Conservation (phyloP, 176 grass and related monocot species). For the Triticum turgidum region DNA sequence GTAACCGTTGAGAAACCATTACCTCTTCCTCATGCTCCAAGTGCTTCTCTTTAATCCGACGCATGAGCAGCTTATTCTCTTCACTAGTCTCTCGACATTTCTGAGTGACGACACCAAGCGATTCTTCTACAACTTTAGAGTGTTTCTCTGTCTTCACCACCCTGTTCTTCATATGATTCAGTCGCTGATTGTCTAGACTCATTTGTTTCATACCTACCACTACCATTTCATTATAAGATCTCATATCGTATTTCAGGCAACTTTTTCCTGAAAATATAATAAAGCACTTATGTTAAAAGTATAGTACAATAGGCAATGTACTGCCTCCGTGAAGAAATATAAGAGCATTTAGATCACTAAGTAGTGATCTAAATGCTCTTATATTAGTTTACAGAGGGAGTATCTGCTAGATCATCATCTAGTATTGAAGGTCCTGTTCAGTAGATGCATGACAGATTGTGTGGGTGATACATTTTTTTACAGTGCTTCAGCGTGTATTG, state of each 20-base stretch:
- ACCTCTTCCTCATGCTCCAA: conserved; percentile 81
- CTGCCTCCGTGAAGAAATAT: too few relatives aligned
- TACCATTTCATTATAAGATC: conserved; percentile 91
- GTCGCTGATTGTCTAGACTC: conserved; percentile 84
- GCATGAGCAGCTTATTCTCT: conserved; percentile 50
- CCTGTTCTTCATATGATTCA: conserved; percentile 63
- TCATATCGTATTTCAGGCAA: conserved; percentile 70
- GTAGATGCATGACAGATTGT: conserved; percentile 1
- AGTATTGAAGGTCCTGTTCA: neutral
- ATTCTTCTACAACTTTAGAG: conserved; percentile 67
- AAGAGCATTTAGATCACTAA: too few relatives aligned
- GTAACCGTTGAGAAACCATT: neutral
- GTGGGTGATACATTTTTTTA: neutral
- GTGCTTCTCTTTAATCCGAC: conserved; percentile 58
- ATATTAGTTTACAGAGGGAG: too few relatives aligned
- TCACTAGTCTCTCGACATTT: conserved; percentile 54
- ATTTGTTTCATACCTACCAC: conserved; percentile 78
- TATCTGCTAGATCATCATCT: neutral
- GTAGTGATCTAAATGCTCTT: too few relatives aligned
- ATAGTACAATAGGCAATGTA: neutral
- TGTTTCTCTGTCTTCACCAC: conserved; percentile 51
- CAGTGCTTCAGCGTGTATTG: neutral
- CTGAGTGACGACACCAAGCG: conserved; percentile 45
- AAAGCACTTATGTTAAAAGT: conserved; percentile 4
- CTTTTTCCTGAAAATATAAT: conserved; percentile 56